Conservation (phyloP, 2,329 filamentous ascomycete species). For the Akanthomyces uredinophilus region DNA sequence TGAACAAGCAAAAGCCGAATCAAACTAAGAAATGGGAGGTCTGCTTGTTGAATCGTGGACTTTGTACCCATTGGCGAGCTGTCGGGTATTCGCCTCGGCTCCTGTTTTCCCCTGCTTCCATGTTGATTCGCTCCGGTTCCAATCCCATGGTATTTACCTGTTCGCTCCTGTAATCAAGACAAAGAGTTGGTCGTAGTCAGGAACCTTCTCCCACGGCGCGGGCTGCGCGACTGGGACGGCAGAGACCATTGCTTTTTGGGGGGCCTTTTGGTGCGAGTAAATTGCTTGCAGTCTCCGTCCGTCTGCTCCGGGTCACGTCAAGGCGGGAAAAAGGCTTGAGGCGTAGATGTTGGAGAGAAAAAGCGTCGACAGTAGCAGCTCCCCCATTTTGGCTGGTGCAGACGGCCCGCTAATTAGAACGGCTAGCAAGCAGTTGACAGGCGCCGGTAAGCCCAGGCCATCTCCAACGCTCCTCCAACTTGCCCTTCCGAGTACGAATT, state of each 20-base stretch:
- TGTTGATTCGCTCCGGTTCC: not conserved
- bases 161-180: conserved; percentile 82
- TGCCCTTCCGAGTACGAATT: no score
- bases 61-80: not conserved
- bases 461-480: no score
- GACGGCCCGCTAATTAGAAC: not conserved
- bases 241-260: conserved; percentile 2
- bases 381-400: not conserved
- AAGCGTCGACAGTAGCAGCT: not conserved
- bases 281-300: not conserved
- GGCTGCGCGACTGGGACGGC: conserved; percentile 12
- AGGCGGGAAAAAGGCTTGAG: not conserved
- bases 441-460: no score
- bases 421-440: no score
- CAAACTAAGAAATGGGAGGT: not conserved
- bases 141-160: conserved; percentile 50
- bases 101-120: not conserved
- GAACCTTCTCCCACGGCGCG: conserved; percentile 33
- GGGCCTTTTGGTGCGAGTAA: not conserved
- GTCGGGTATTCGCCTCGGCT: not conserved
- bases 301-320: not conserved
- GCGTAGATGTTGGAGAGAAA: not conserved
- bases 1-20: not conserved
- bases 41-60: not conserved
- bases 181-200: conserved; percentile 45